Evolutionary conservation across 495 filamentous ascomycete genomes (phyloP).

Genomic region (Elasticomyces elasticus): DNA sequence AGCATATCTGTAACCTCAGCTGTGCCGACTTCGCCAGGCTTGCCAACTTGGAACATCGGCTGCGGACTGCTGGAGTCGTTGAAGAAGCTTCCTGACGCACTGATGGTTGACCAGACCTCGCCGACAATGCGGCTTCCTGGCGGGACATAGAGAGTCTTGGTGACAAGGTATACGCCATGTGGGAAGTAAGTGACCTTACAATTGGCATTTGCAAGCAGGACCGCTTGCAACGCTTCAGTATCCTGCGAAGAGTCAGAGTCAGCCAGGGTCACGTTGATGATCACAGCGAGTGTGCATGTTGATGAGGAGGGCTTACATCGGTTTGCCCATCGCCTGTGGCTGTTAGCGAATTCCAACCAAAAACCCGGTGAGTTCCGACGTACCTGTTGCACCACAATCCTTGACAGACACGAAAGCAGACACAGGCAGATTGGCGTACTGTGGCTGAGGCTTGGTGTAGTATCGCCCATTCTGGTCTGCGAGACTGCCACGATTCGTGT

Average conservation of each 20-base stretch:
- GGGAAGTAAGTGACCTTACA: conserved; percentile 30
- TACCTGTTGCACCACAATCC: conserved; percentile 22
- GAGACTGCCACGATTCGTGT: conserved; percentile 12
- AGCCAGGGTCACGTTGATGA: too few species aligned
- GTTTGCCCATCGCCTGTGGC: conserved; percentile 25
- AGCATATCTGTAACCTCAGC: conserved; percentile 36
- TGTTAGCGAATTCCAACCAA: too few species aligned
- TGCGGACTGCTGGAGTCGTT: conserved; percentile 29
- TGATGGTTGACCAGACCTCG: conserved; percentile 43
- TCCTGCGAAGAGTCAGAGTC: too few species aligned
- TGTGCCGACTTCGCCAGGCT: conserved; percentile 28
- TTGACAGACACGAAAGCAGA: conserved; percentile 24
- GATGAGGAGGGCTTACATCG: too few species aligned
- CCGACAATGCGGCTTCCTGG: conserved; percentile 46
- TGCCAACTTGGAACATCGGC: conserved; percentile 33
- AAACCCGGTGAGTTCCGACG: too few species aligned
- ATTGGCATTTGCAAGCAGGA: conserved; percentile 13
- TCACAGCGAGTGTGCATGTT: too few species aligned
- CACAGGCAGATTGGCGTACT: conserved; percentile 23
- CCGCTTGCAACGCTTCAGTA: conserved; percentile 27
- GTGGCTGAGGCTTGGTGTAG: conserved; percentile 29
- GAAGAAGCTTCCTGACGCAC: conserved; percentile 26
- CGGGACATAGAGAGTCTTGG: conserved; percentile 47
- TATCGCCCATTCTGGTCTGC: conserved; percentile 19
- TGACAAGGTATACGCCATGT: conserved; percentile 45